phyloP scores from a whole-genome alignment of 1,284 basidiomycete genomes.

The Moesziomyces parantarcticus region DNA sequence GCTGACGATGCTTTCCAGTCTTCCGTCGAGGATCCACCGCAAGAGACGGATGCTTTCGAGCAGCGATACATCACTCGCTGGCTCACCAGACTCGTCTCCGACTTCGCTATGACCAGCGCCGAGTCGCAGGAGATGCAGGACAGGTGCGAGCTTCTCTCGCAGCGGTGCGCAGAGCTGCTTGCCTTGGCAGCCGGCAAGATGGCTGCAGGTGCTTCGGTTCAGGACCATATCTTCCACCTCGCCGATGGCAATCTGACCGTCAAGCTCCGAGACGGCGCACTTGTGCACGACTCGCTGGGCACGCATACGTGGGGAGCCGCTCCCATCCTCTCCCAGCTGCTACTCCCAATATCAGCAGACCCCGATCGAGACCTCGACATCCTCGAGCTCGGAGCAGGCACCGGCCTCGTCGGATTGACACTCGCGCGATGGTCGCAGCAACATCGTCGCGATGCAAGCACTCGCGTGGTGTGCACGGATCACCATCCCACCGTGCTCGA shows the following conservation, averaged over 20 bases:
- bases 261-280: slow-evolving; percentile 47
- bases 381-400: slow-evolving; percentile 64
- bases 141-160: slow-evolving; percentile 14
- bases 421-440: slow-evolving; percentile 28
- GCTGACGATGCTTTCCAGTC: background rate
- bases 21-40: slow-evolving; percentile 19
- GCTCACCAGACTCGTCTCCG: slow-evolving; percentile 45
- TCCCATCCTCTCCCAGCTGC: slow-evolving; percentile 53
- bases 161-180: slow-evolving; percentile 44
- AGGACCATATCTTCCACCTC: slow-evolving; percentile 28
- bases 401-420: slow-evolving; percentile 59
- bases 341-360: slow-evolving; percentile 22
- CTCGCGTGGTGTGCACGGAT: slow-evolving; percentile 50
- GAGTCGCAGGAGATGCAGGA: slow-evolving; percentile 11
- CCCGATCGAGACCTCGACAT: slow-evolving; percentile 12
- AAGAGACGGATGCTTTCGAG: slow-evolving; percentile 36
- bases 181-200: slow-evolving; percentile 48
- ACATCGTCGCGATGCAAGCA: background rate
- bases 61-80: slow-evolving; percentile 35
- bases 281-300: slow-evolving; percentile 59
- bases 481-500: slow-evolving; percentile 58
- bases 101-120: slow-evolving; percentile 16
- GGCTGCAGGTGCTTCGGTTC: slow-evolving; percentile 37
- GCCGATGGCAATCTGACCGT: slow-evolving; percentile 16
- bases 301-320: slow-evolving; percentile 63